Conservation (phyloP, 305 asterid genomes). For the Fraxinus sp. region DNA sequence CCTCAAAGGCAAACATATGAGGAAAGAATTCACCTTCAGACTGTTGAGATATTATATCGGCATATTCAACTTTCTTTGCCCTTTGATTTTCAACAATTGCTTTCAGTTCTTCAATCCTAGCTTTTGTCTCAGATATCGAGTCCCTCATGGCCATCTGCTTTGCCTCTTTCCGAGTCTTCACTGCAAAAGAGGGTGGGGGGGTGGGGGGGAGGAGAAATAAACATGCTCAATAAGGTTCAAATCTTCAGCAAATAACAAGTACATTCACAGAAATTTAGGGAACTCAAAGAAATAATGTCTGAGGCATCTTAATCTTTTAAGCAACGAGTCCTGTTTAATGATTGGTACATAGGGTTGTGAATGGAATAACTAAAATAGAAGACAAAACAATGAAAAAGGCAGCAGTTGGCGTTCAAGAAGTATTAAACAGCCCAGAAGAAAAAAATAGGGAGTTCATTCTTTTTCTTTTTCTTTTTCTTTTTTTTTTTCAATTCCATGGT, state of each 20-base stretch:
- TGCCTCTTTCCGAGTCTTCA: constrained; percentile 75
- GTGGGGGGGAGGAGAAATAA: background rate
- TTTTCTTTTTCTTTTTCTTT: background rate
- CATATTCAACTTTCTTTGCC: constrained; percentile 68
- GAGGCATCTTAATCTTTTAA: background rate
- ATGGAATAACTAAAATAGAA: background rate
- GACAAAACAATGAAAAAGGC: background rate
- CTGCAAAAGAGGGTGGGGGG: constrained; percentile 40
- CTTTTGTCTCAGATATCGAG: constrained; percentile 56
- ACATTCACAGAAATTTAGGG: background rate
- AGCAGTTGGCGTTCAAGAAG: background rate
- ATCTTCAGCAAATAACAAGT: background rate
- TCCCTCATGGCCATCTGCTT: constrained; percentile 61
- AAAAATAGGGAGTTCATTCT: background rate
- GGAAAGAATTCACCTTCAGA: constrained; percentile 57
- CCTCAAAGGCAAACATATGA: constrained; percentile 20
- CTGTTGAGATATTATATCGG: constrained; percentile 73
- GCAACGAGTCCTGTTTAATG: background rate
- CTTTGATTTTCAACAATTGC: constrained; percentile 60
- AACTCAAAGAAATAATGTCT: background rate
- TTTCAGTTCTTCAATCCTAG: constrained; percentile 63
- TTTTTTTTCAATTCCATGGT: background rate
- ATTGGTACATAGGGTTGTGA: background rate
- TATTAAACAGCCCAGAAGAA: background rate
- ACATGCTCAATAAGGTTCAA: background rate